Percentiles rank a stretch among this genome's conserved stretches.
phyloP scores from a whole-genome alignment of 2,329 filamentous ascomycete genomes.

The Clonostachys chloroleuca region DNA sequence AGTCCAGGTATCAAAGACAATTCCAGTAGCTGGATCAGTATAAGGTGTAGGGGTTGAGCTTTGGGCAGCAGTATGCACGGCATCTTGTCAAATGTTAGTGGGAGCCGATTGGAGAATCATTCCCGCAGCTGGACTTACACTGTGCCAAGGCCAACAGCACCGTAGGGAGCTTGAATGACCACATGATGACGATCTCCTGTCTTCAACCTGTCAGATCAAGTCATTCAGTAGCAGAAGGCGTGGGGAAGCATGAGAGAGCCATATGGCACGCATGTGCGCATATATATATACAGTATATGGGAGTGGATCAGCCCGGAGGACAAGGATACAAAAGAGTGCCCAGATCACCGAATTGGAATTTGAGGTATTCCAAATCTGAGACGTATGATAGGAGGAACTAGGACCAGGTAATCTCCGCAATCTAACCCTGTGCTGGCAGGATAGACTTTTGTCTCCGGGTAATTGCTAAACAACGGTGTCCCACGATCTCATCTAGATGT shows the following conservation, averaged over 20 bases:
- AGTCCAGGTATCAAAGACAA: conserved; percentile 46
- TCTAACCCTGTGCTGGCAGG: too few species aligned
- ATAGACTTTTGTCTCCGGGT: too few species aligned
- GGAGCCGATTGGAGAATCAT: too few species aligned
- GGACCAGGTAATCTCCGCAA: neutral
- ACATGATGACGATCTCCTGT: conserved; percentile 2
- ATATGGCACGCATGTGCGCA: neutral
- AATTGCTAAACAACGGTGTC: too few species aligned
- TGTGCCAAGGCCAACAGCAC: conserved; percentile 7
- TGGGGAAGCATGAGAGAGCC: neutral
- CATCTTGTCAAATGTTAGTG: conserved; percentile 1
- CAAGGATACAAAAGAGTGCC: neutral
- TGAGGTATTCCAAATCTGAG: neutral
- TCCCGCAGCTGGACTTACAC: conserved; percentile 1
- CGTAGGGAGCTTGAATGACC: conserved; percentile 1
- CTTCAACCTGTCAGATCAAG: too few species aligned
- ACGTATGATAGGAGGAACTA: conserved; percentile 1
- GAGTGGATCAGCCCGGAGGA: neutral
- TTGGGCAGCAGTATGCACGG: conserved; percentile 8
- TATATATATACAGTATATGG: neutral
- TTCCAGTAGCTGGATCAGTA: conserved; percentile 42
- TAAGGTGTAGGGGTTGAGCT: conserved; percentile 15
- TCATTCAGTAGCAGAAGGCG: too few species aligned
- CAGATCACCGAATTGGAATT: neutral
- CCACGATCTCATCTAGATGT: too few species aligned